Evolutionary conservation across 2,329 filamentous ascomycete species (phyloP), one percentile per base, ranked within the genome.

Genomic region (Trichoderma pleuroti): DNA sequence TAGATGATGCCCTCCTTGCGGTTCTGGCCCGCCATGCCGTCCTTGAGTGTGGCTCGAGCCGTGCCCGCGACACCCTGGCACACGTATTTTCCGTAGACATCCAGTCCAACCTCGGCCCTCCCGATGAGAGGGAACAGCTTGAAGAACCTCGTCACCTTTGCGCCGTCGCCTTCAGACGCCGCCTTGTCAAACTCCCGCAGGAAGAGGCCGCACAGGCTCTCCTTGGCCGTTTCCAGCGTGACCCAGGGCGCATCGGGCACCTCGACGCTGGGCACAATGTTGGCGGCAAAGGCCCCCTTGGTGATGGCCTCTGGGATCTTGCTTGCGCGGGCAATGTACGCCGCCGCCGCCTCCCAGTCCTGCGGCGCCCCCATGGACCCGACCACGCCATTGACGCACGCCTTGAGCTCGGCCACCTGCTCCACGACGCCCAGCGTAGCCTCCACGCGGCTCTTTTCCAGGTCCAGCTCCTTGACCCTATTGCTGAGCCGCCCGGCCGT

Each of bases 291-390:
- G 18, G 90, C 88, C 30, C 96, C 93, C 74, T 92, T 87, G 64
- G 94, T 86, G 64, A 99, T 95, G 1, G 91, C 86, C 64, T 90
- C 86, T 0, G 95, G 94, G 14, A 99, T 90, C 74, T 92, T 90
- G 72, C 90, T 90, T 8, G 96, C 94, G 57, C 95, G 89, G 73
- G 92, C 89, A 71, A 99, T 87, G 80, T 98, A 98, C 60, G 88
- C 92, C 2, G 96, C 96, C 4, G 96, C 96, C 4, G 93, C 96
- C 81, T 99, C 96, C 96, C 96, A 99, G 83, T 99, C 96, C 81
- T 99, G 96, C 54, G 96, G 93, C 5, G 94, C 95, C 39, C 95
- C 96, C 96, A 99, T 99, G 72, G 93, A 97, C 21, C 94, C 96
- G 30, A 95, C 91, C 12, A 98, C 94, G 56, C 96, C 96, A 72